Conservation (phyloP, 2,329 filamentous ascomycete genomes). For the Ophiostoma himal-ulmi region DNA sequence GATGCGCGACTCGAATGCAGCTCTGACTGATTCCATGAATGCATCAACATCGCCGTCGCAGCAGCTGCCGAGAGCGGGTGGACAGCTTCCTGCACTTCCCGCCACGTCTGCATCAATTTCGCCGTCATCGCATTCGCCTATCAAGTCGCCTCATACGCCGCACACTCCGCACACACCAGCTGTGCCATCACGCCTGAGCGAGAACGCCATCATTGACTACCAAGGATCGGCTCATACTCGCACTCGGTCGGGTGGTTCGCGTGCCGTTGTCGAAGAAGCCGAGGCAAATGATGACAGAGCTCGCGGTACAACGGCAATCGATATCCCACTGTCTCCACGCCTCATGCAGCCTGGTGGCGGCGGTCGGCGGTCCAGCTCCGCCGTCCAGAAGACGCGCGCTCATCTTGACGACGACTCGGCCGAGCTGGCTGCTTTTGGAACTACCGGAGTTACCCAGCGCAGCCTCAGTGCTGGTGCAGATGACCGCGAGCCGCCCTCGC, state of each 20-base stretch:
- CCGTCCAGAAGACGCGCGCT: slow-evolving; percentile 56
- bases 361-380: slow-evolving; percentile 61
- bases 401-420: slow-evolving; percentile 53
- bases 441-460: slow-evolving; percentile 49
- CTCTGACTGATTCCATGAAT: slow-evolving; percentile 86
- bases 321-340: slow-evolving; percentile 67
- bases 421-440: slow-evolving; percentile 52
- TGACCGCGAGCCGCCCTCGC: slow-evolving; percentile 44
- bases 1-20: slow-evolving; percentile 84
- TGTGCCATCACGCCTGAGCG: slow-evolving; percentile 86
- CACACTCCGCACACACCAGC: slow-evolving; percentile 93
- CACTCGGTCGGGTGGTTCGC: not conserved
- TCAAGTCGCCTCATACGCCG: slow-evolving; percentile 84
- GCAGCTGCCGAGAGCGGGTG: not conserved
- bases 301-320: slow-evolving; percentile 59
- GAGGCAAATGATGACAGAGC: slow-evolving; percentile 35
- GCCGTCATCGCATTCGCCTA: slow-evolving; percentile 72
- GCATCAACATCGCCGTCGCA: slow-evolving; percentile 79
- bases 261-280: slow-evolving; percentile 25
- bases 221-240: slow-evolving; percentile 26
- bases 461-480: slow-evolving; percentile 63
- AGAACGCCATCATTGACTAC: slow-evolving; percentile 78
- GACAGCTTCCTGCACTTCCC: slow-evolving; percentile 29
- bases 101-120: slow-evolving; percentile 63
- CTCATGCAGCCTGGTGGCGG: slow-evolving; percentile 38